Conservation (phyloP, 208 protist genomes). For the Wallacemonas rigidus region DNA sequence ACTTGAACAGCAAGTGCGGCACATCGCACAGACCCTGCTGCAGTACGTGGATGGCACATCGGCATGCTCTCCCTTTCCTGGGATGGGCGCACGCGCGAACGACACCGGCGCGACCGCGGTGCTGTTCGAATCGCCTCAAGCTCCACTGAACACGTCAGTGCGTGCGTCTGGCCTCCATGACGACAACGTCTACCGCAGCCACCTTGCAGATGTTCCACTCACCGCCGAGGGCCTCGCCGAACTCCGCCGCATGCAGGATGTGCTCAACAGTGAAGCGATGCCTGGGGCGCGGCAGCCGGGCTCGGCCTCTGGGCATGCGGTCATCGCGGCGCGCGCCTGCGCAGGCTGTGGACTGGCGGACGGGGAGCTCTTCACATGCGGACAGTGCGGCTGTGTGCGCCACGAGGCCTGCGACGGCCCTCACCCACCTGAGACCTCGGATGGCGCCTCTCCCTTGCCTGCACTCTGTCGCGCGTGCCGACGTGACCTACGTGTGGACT, state of each 20-base stretch:
- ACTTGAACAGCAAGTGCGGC: slow-evolving; percentile 29
- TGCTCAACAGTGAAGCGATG: background rate
- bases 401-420: slow-evolving; percentile 85
- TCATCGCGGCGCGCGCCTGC: slow-evolving; percentile 15
- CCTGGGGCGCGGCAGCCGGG: background rate
- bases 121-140: too few relatives aligned
- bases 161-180: too few relatives aligned
- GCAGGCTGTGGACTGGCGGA: slow-evolving; percentile 32
- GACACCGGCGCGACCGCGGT: too few relatives aligned
- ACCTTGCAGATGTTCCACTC: background rate
- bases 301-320: background rate
- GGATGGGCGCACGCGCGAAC: too few relatives aligned
- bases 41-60: background rate
- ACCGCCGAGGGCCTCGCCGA: background rate
- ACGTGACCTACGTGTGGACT: slow-evolving; percentile 19
- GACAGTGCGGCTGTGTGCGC: slow-evolving; percentile 48
- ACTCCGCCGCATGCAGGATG: slow-evolving; percentile 36
- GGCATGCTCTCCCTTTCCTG: background rate
- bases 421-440: slow-evolving; percentile 31
- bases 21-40: slow-evolving; percentile 27
- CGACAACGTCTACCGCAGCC: background rate
- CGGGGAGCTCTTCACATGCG: slow-evolving; percentile 66
- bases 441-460: slow-evolving; percentile 4
- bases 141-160: too few relatives aligned
- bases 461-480: slow-evolving; percentile 40